Evolutionary conservation across 2,329 filamentous ascomycete genomes (phyloP), one percentile per base, ranked within the genome.

Genomic region (Fusarium nelsonii): DNA sequence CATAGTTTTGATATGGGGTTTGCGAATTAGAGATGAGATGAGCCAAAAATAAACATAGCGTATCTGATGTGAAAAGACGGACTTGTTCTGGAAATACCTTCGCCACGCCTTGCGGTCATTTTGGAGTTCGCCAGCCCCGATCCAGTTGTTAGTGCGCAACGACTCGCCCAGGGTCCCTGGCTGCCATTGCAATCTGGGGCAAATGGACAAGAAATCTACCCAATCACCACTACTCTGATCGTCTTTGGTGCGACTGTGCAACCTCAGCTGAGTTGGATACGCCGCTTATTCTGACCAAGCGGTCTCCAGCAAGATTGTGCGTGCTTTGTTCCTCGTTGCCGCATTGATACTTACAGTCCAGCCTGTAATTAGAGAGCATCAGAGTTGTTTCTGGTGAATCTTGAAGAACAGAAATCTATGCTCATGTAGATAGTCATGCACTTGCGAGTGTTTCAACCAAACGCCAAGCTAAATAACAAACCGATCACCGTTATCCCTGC

Each of bases 1-100:
- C 32, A 26, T 20, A 6, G 6, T 18, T 11, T 11, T 58, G 18
- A 51, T 46, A 48, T 44, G 43, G 37, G 44, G 7, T 26, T 66
- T 16, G 16, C 30, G 52, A 34, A 39, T 18, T 51, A 53, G 59
- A 36, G 30, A 45, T 34, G 59, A 36, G 30, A 45, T 34, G 40
- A 39, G 36, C 62, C 66, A 70, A 70, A 70, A 69, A 69, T 70
- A 69, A 59, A 63, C 65, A 55, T 20, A 18, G 9, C 16, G 33
- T 18, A 28, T 12, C 20, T 14, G 4, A 40, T 9, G 23, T 52
- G 26, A 15, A n/a, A 26, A 36, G 45, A 49, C 20, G 39, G 37
- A 33, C 30, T 49, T 36, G 30, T 50, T 46, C 43, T 41, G 32
- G 43, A 49, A 45, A 52, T 50, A 40, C 57, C 67, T 59, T 69